Evolutionary conservation across 306 rosid genomes (phyloP), one percentile per base, ranked within the genome.

Genomic region (Quercus mongolica): DNA sequence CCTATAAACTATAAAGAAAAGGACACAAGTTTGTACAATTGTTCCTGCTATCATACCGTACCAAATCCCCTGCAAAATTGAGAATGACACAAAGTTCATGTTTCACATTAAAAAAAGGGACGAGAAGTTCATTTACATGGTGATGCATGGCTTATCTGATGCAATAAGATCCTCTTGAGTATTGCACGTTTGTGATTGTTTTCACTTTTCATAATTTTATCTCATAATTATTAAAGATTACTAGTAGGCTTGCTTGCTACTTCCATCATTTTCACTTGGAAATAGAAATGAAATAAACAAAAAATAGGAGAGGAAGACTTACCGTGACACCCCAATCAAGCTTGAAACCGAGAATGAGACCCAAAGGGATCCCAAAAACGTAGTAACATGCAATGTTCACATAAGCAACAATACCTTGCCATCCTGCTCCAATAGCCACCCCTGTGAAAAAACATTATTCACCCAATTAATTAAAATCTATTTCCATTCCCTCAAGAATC

Each of bases 351-450:
- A 92, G 4, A 2, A 86, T 0, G 4, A 94, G 89, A 5, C 98
- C 97, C 8, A 92, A 38, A 51, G 98, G 98, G 68, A 92, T 55
- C n/a, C 98, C 98, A 72, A 94, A 65, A 0, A 86, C 10, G 71
- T 94, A 94, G 78, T 94, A 94, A 80, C 94, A 94, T 0, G 81
- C 92, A 58, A 91, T 14, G 76, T 92, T 94, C 0, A 94, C 91
- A 68, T 92, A 91, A 23, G 93, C 98, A 38, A 94, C 96, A 31
- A 18, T 15, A 23, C 86, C 73, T 35, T 94, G 98, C 97, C 98
- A 94, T 1, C 97, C 98, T 6, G 98, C 98, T 6, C 98, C 97
- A 65, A 92, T 81, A 6, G 97, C 98, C 12, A 92, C 98, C 12
- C 98, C 97, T 90, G 52, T 55, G 63, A 46, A 52, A 33, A 65